phyloP scores from a whole-genome alignment of 2,329 filamentous ascomycete species.

The Fusarium sp. region DNA sequence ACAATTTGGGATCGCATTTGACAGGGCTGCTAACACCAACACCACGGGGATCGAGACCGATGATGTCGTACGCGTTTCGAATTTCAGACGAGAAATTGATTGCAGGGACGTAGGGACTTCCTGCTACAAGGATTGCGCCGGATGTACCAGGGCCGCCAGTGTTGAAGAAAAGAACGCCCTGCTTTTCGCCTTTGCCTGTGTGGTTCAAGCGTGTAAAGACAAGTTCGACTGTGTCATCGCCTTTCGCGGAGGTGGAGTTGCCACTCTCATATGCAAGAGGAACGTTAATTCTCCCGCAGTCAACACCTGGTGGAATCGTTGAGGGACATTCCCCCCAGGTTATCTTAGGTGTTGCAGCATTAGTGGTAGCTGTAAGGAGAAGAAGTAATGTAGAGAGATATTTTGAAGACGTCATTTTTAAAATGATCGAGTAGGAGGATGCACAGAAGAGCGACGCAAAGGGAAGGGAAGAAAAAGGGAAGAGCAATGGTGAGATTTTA shows the following conservation, averaged over 20 bases:
- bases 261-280: conserved; percentile 35
- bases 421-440: background rate
- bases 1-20: conserved; percentile 53
- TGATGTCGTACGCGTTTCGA: conserved; percentile 54
- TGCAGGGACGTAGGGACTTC: conserved; percentile 14
- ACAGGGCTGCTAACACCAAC: conserved; percentile 57
- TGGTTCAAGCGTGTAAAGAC: conserved; percentile 26
- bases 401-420: conserved; percentile 1
- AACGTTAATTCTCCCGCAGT: conserved; percentile 35
- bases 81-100: conserved; percentile 32
- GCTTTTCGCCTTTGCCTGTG: conserved; percentile 28
- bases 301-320: conserved; percentile 27
- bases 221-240: conserved; percentile 24
- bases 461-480: background rate
- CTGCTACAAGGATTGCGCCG: conserved; percentile 16
- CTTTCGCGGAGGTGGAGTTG: conserved; percentile 26
- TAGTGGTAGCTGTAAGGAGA: background rate
- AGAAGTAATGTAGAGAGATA: conserved; percentile 6
- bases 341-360: conserved; percentile 8
- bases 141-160: conserved; percentile 42
- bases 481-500: background rate
- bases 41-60: conserved; percentile 59
- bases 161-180: conserved; percentile 40
- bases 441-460: too few relatives aligned
- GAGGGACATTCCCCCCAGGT: conserved; percentile 23